phyloP scores from a whole-genome alignment of 768 basidiomycete genomes.

The Tulasnella sp. region DNA sequence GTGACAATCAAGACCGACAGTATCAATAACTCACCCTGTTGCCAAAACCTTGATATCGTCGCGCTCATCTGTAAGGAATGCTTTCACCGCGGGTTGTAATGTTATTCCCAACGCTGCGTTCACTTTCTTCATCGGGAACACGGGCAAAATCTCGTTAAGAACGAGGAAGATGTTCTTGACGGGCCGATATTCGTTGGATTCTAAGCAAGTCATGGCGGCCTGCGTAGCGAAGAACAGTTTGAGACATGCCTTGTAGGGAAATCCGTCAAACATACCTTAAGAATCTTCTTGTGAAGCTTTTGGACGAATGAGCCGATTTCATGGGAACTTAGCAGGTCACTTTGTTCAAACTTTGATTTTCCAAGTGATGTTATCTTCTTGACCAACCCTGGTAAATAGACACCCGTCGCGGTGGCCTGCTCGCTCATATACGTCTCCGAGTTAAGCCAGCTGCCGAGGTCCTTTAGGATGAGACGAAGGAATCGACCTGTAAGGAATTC shows the following conservation, averaged over 20 bases:
- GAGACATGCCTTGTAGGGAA: neutral
- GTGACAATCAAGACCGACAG: neutral
- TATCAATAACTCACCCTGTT: slow-evolving; percentile 46
- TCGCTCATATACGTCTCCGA: slow-evolving; percentile 57
- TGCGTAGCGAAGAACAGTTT: slow-evolving; percentile 42
- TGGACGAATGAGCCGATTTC: slow-evolving; percentile 69
- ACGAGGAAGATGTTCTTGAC: slow-evolving; percentile 97
- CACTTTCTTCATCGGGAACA: slow-evolving; percentile 61
- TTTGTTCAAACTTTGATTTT: slow-evolving; percentile 37
- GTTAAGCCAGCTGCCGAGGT: slow-evolving; percentile 75
- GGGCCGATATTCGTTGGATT: slow-evolving; percentile 92
- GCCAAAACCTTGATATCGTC: slow-evolving; percentile 83
- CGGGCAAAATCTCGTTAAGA: slow-evolving; percentile 84
- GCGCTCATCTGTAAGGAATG: slow-evolving; percentile 25
- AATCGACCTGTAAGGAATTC: slow-evolving; percentile 69
- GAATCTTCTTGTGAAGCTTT: slow-evolving; percentile 85
- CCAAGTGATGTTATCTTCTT: slow-evolving; percentile 16
- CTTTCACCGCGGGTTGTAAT: slow-evolving; percentile 28
- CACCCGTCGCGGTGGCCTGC: slow-evolving; percentile 44
- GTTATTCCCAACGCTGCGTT: slow-evolving; percentile 3
- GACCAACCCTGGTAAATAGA: slow-evolving; percentile 26
- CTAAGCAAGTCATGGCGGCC: slow-evolving; percentile 80
- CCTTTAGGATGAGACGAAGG: slow-evolving; percentile 73
- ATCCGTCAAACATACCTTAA: slow-evolving; percentile 55
- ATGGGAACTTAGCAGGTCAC: slow-evolving; percentile 68